Base-by-base conservation (phyloP, 139 green algal species). In the Chlamydomonas incerta region DNA sequence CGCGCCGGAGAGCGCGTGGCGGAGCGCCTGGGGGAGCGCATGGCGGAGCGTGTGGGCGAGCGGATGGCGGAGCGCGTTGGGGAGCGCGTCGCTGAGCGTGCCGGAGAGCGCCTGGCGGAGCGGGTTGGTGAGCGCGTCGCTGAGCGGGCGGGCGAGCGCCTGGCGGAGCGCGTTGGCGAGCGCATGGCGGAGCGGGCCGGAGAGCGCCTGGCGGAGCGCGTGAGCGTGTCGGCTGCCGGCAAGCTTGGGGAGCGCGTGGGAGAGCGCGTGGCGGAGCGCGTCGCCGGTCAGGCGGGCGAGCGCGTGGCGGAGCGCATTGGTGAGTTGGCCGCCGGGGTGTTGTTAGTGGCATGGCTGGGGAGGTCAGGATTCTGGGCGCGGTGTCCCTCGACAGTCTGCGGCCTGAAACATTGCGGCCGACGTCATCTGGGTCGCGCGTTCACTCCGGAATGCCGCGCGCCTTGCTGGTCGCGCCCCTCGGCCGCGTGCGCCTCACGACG, bases 241-340 rank as follows among this genome's bases (percentile, higher is more conserved):
- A n/a, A n/a, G n/a, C n/a, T n/a, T n/a, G n/a, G n/a, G n/a, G 90
- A 91, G 62, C 37, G 86, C 2, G 18, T 80, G 66, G 57, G 62
- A 6, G 84, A 72, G 63, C 74, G 67, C 2, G 28, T 65, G 35
- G 87, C 60, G 1, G 86, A 74, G 57, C 55, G 85, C 0, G 17
- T 83, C 66, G 57, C 73, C 8, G 90, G 91, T 50, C 83, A 81
- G 15, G 69, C 72, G 8, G 86, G 67, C 0, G 90, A 93, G 75
- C 58, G 80, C 14, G 24, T 89, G 37, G 80, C 50, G 24, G 85
- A 87, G 82, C 69, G 75, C 11, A 41, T 88, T 31, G 80, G 74
- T 84, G 62, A 71, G 74, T 29, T 0, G 10, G 10, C 41, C 6
- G 8, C 55, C 18, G 21, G 55, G 55, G 55, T 18, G 55, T 18